Conservation (phyloP, 2,329 filamentous ascomycete genomes). For the Westerdykella aurantiaca region DNA sequence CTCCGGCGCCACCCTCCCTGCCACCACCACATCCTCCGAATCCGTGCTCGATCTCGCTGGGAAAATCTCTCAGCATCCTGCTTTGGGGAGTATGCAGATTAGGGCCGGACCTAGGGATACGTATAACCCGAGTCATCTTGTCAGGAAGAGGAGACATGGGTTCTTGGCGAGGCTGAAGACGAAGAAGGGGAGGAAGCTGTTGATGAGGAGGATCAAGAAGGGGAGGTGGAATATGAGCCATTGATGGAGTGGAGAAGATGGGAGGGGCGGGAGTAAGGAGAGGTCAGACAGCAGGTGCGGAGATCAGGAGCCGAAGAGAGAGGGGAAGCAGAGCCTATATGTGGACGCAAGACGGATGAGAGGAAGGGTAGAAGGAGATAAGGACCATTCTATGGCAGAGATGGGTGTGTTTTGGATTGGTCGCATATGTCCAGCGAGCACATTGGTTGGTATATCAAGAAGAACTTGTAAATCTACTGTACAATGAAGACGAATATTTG, state of each 20-base stretch:
- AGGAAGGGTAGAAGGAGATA: not conserved
- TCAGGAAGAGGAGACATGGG: conserved; percentile 58
- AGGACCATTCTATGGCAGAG: too few species aligned
- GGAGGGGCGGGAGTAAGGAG: not conserved
- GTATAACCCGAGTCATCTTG: conserved; percentile 54
- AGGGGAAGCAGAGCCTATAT: not conserved
- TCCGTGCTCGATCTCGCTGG: conserved; percentile 30
- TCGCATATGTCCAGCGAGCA: too few species aligned
- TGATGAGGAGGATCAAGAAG: conserved; percentile 52
- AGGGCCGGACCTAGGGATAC: conserved; percentile 49
- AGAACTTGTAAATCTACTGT: too few species aligned
- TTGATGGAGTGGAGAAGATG: conserved; percentile 8
- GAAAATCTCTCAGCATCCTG: conserved; percentile 35
- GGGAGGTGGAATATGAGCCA: conserved; percentile 42
- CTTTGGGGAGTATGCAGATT: conserved; percentile 36
- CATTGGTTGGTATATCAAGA: too few species aligned
- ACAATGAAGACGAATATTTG: too few species aligned
- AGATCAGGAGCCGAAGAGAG: too few species aligned
- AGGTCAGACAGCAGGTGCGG: not conserved
- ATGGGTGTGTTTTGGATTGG: too few species aligned
- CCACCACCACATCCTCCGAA: conserved; percentile 9
- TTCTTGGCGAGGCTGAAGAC: conserved; percentile 51
- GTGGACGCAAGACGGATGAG: not conserved
- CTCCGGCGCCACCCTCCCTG: conserved; percentile 12
- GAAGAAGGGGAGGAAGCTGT: conserved; percentile 49